A percentile compares a stretch with the other conserved stretches of the same genome.
Evolutionary conservation across 257 asterid genomes (phyloP).

Genomic region (Lycium barbarum): DNA sequence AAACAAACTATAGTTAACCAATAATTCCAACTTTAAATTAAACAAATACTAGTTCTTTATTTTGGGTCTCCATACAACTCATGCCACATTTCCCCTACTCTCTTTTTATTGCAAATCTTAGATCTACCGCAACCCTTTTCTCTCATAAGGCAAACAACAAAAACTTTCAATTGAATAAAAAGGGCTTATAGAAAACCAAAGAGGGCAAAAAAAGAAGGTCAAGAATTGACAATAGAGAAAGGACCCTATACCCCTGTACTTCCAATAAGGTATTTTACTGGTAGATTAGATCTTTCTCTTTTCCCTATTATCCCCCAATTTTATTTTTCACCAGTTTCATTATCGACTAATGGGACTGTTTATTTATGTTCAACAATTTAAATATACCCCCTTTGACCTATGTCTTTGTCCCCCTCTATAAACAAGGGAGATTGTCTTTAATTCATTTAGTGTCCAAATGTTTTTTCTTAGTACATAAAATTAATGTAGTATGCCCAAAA

Average conservation of each 20-base stretch:
- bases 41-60: neutral
- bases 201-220: neutral
- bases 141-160: neutral
- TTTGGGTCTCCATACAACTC: slow-evolving; percentile 26
- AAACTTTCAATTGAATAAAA: slow-evolving; percentile 10
- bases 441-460: slow-evolving; percentile 55
- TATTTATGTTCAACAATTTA: too few species aligned
- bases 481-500: neutral
- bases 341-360: neutral
- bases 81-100: neutral
- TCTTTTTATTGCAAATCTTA: slow-evolving; percentile 2
- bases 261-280: slow-evolving; percentile 36
- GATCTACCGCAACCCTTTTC: neutral
- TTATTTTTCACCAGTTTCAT: slow-evolving; percentile 33
- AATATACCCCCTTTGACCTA: slow-evolving; percentile 2
- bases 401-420: neutral
- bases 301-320: neutral
- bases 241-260: slow-evolving; percentile 38
- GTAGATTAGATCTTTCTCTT: neutral
- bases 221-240: slow-evolving; percentile 18
- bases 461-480: neutral
- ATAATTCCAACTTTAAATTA: slow-evolving; percentile 9
- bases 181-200: neutral
- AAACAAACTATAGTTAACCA: slow-evolving; percentile 21
- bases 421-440: slow-evolving; percentile 1